Conservation (phyloP, 352 stramenopile species). For the Phytophthora macrochlamydospora region DNA sequence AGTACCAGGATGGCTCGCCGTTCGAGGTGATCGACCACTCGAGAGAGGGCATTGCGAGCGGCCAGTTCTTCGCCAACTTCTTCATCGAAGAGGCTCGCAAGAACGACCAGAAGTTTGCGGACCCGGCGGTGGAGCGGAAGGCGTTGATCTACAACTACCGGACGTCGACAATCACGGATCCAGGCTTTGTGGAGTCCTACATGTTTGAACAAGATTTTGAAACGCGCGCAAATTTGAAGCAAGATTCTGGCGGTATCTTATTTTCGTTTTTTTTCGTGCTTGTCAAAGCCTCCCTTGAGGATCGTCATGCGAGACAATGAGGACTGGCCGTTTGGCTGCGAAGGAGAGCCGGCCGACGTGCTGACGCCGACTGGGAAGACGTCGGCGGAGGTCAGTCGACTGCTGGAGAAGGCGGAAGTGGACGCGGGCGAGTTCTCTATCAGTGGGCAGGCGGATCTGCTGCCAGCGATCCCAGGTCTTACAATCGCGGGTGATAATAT, state of each 20-base stretch:
- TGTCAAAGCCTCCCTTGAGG: neutral
- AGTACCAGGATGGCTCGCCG: conserved; percentile 59
- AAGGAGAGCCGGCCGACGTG: too few species aligned
- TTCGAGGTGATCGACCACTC: conserved; percentile 89
- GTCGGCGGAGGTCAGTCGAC: too few species aligned
- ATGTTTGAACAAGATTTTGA: conserved; percentile 70
- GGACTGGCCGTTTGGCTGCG: too few species aligned
- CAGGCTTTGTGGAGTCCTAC: conserved; percentile 69
- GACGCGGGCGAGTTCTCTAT: conserved; percentile 3
- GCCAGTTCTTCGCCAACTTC: conserved; percentile 75
- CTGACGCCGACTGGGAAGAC: too few species aligned
- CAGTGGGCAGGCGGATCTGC: neutral
- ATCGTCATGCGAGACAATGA: too few species aligned
- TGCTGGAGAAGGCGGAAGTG: neutral
- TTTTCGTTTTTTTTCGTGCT: too few species aligned
- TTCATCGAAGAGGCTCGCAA: conserved; percentile 78
- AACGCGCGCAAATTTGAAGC: conserved; percentile 34
- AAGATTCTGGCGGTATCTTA: too few species aligned
- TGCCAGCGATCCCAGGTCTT: conserved; percentile 4
- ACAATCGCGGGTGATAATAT: neutral
- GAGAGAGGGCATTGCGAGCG: conserved; percentile 50
- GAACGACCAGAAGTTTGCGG: conserved; percentile 62
- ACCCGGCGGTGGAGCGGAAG: conserved; percentile 43
- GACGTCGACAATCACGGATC: conserved; percentile 62
- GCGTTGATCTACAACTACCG: conserved; percentile 79